Evolutionary conservation across 139 green algal species (phyloP).

Genomic region (Chlorella sp.): DNA sequence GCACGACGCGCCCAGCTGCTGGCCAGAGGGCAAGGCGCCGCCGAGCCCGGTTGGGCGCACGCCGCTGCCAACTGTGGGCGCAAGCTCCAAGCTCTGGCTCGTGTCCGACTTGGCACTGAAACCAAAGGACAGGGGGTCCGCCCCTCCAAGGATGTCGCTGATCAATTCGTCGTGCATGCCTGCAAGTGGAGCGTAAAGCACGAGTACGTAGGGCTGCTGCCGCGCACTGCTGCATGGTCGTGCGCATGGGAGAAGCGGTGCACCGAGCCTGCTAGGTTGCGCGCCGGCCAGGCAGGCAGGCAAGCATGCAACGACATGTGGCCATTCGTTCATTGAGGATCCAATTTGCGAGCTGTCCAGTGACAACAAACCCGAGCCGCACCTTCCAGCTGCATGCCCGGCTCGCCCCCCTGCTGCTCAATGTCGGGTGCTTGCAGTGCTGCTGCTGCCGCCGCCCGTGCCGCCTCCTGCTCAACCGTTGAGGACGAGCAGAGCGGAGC

Average conservation of each 20-base stretch:
- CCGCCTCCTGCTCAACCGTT: background rate
- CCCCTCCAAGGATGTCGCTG: background rate
- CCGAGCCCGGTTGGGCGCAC: background rate
- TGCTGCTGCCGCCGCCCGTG: background rate
- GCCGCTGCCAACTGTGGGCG: background rate
- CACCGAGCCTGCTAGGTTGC: too few relatives aligned
- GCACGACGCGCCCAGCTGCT: background rate
- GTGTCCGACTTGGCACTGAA: background rate
- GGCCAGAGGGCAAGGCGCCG: too few relatives aligned
- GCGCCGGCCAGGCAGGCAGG: background rate
- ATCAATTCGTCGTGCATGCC: conserved; percentile 9
- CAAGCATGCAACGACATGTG: too few relatives aligned
- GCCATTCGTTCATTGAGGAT: too few relatives aligned
- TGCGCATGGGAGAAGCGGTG: too few relatives aligned
- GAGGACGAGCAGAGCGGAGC: too few relatives aligned
- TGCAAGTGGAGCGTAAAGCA: background rate
- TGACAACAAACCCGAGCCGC: background rate
- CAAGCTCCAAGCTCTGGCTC: background rate
- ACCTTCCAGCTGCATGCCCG: conserved; percentile 1
- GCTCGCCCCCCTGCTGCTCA: background rate
- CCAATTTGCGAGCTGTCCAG: too few relatives aligned
- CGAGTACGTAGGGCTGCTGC: too few relatives aligned
- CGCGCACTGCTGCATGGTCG: too few relatives aligned
- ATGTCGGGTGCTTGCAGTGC: background rate
- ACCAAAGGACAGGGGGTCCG: conserved; percentile 21